phyloP scores from a whole-genome alignment of 2,329 filamentous ascomycete genomes.

The Clathrospora elynae region DNA sequence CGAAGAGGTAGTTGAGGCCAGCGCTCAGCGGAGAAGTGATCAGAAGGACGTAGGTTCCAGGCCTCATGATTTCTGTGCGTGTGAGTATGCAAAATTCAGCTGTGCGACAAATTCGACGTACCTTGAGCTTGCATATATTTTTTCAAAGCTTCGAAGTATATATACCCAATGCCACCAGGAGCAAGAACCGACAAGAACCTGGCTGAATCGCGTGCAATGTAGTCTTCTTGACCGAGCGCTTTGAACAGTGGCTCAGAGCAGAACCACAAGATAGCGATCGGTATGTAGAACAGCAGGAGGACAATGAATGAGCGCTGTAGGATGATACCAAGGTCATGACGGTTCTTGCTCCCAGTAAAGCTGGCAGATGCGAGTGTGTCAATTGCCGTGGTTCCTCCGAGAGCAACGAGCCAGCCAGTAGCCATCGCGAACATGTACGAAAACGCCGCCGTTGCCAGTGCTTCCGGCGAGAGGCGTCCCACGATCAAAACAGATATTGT shows the following conservation, averaged over 20 bases:
- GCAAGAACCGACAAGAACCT: constrained; percentile 74
- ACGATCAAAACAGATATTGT: constrained; percentile 82
- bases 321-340: constrained; percentile 76
- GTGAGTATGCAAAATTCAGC: constrained; percentile 11
- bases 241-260: constrained; percentile 76
- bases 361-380: constrained; percentile 83
- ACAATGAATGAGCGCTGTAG: constrained; percentile 78
- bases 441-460: constrained; percentile 81
- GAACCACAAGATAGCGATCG: constrained; percentile 74
- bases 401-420: constrained; percentile 82
- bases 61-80: constrained; percentile 62
- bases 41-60: constrained; percentile 66
- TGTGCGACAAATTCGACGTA: constrained; percentile 28
- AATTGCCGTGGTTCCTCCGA: constrained; percentile 83
- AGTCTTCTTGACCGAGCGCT: constrained; percentile 75
- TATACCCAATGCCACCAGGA: constrained; percentile 81
- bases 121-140: constrained; percentile 64
- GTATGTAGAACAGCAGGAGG: constrained; percentile 71
- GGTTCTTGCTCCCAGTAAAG: constrained; percentile 80
- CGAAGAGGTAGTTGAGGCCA: constrained; percentile 68
- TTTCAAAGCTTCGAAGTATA: constrained; percentile 82
- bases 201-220: constrained; percentile 74
- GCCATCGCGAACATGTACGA: constrained; percentile 95
- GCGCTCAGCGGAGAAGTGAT: constrained; percentile 66
- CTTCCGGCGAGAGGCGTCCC: constrained; percentile 77